These are phyloP conservation scores for Aquanectria penicillioides DNA, from an alignment of 2,329 filamentous ascomycete genomes.

Conservation along the genomic window DNA sequence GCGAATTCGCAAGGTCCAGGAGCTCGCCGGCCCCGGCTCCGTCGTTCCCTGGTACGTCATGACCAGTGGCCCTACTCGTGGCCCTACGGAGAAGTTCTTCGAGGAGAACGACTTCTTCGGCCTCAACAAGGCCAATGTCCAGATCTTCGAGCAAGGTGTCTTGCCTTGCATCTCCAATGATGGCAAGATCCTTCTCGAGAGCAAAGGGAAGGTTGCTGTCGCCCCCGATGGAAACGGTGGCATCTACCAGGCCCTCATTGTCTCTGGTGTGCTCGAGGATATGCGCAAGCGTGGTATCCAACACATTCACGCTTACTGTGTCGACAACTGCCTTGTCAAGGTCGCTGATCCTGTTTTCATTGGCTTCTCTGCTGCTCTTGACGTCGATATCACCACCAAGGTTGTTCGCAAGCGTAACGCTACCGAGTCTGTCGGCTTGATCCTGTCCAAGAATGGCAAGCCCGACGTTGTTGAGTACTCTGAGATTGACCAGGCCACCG, in stretches of 20 bases:
- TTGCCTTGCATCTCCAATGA: constrained; percentile 97
- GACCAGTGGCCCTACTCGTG: constrained; percentile 94
- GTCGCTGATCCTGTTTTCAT: constrained; percentile 98
- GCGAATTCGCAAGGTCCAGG: constrained; percentile 87
- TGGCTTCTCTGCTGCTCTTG: constrained; percentile 87
- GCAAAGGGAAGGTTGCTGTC: constrained; percentile 89
- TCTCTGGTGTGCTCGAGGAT: constrained; percentile 82
- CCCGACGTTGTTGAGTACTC: constrained; percentile 99
- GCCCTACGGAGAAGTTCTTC: constrained; percentile 94
- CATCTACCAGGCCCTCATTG: constrained; percentile 90
- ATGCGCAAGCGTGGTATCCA: constrained; percentile 90
- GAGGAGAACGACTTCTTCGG: constrained; percentile 91
- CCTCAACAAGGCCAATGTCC: constrained; percentile 82
- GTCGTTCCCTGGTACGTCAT: constrained; percentile 98
- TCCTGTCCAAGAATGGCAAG: constrained; percentile 93
- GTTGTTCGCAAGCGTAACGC: constrained; percentile 98
- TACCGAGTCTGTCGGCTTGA: constrained; percentile 94
- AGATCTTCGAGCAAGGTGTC: constrained; percentile 96
- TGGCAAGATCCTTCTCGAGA: constrained; percentile 94
- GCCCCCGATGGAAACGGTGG: constrained; percentile 98
- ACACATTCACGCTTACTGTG: constrained; percentile 97
- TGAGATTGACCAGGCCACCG: constrained; percentile 90
- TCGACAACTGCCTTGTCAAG: constrained; percentile 99
- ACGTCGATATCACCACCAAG: constrained; percentile 97
- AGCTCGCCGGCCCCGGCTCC: constrained; percentile 76